Conservation (phyloP, 2,329 filamentous ascomycete genomes). For the Fusarium protoensiforme region DNA sequence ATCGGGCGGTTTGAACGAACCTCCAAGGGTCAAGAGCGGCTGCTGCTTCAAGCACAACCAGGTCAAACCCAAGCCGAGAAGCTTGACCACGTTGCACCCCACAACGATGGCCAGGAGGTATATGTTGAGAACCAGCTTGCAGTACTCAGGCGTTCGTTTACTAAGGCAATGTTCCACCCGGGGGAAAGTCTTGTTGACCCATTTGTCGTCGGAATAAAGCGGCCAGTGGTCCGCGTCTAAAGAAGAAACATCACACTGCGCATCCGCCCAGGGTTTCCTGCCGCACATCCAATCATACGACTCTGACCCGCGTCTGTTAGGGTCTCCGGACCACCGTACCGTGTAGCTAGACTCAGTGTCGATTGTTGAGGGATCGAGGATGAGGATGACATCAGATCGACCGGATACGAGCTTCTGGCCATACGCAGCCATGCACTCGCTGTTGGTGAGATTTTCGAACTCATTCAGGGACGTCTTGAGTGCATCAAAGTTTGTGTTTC, state of each 20-base stretch:
- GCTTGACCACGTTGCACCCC: neutral
- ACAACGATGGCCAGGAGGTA: neutral
- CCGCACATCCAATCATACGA: neutral
- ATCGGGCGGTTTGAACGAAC: neutral
- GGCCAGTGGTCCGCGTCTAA: neutral
- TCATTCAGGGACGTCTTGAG: neutral
- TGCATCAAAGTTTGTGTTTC: neutral
- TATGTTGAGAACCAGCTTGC: neutral
- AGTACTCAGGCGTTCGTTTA: neutral
- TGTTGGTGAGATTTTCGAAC: neutral
- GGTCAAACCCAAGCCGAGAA: neutral
- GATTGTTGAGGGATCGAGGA: neutral
- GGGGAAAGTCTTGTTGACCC: neutral
- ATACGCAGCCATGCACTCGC: neutral
- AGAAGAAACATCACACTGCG: neutral
- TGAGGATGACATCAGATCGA: neutral
- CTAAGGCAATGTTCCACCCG: neutral
- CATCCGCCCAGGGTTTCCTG: neutral
- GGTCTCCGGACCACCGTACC: neutral
- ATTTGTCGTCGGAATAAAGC: neutral
- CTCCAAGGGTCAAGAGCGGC: slow-evolving; percentile 2
- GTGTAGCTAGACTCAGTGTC: neutral
- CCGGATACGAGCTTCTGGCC: neutral
- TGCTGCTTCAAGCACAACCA: neutral
- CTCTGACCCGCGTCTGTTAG: neutral